These are phyloP conservation scores for Sherardia arvensis DNA, from an alignment of 257 asterid genomes.

Conservation along the genomic window DNA sequence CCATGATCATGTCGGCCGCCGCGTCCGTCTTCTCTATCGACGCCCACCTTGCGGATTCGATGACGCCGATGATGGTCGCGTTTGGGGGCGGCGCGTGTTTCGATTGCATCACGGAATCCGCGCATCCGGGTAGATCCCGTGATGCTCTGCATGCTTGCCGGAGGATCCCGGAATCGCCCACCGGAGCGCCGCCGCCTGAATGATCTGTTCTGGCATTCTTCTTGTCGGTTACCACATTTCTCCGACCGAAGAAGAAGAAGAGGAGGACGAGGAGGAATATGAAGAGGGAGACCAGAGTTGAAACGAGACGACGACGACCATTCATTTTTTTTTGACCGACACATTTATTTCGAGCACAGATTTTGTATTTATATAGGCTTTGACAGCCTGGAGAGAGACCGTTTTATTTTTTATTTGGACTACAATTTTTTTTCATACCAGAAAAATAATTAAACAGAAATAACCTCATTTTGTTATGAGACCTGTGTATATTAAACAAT, in stretches of 20 bases:
- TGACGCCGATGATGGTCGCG: conserved; percentile 30
- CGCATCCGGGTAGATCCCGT: conserved; percentile 36
- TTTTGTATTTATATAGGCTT: too few species aligned
- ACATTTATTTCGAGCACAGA: too few species aligned
- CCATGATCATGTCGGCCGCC: conserved; percentile 30
- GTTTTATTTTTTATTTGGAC: too few species aligned
- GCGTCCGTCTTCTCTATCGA: conserved; percentile 24
- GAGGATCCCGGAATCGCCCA: too few species aligned
- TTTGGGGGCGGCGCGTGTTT: conserved; percentile 20
- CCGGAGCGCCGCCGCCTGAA: neutral
- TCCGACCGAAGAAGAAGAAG: conserved; percentile 18
- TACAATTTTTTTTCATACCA: too few species aligned
- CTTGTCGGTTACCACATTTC: conserved; percentile 10
- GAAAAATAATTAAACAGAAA: too few species aligned
- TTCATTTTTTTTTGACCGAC: too few species aligned
- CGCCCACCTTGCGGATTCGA: conserved; percentile 25
- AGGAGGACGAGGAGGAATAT: conserved; percentile 13
- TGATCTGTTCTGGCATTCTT: too few species aligned
- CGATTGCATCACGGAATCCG: conserved; percentile 25
- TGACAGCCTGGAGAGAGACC: too few species aligned
- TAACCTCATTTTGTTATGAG: too few species aligned
- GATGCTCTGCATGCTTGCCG: conserved; percentile 51
- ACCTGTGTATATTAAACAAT: too few species aligned
- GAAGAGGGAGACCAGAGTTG: neutral
- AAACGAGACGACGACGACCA: neutral